Base-by-base conservation (phyloP, 805 yeast genomes). In the Spathaspora passalidarum region DNA sequence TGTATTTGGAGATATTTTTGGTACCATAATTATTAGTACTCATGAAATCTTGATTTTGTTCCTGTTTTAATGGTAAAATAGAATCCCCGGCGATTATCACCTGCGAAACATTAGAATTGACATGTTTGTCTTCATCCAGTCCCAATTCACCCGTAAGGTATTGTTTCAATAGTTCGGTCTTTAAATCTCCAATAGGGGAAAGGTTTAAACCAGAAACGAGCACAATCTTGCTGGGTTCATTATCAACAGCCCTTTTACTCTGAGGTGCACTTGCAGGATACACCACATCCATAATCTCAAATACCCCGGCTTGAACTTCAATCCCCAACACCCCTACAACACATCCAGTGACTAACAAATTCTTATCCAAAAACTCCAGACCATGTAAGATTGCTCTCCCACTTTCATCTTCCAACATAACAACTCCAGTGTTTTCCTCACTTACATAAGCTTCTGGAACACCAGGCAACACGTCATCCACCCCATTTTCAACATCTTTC, bases 321-420 rank as follows among this genome's bases (percentile, higher is more conserved):
- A 88, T 82, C 0, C 99, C 99, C 9, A 90, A 62, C 1, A 90
- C 78, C 0, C 92, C 98, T 6, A 90, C 80, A 0, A 91, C 84
- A n/a, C 82, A 77, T 3, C 99, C 99, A 0, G 97, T 94, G 0
- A 91, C 96, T 20, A 92, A 69, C 2, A 84, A 76, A 16, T 79
- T 71, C 6, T 63, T 59, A 42, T 71, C 69, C 37, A 86, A 73
- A 25, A 83, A 63, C 18, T 57, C 72, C 20, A 89, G 91, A 38
- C 80, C 80, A 41, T 79, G 82, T 18, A 94, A 66, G 25, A 81
- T 62, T 5, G 96, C 84, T 42, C 99, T 73, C 2, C 99, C 99
- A 45, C 90, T 82, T 57, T 90, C 97, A 65, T 94, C 99, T 62
- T 94, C 98, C 29, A 94, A 61, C 84, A 83, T 81, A 21, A 87